These are phyloP conservation scores for Haematococcus sp. DNA, from an alignment of 139 green algal genomes.

Conservation along the genomic window DNA sequence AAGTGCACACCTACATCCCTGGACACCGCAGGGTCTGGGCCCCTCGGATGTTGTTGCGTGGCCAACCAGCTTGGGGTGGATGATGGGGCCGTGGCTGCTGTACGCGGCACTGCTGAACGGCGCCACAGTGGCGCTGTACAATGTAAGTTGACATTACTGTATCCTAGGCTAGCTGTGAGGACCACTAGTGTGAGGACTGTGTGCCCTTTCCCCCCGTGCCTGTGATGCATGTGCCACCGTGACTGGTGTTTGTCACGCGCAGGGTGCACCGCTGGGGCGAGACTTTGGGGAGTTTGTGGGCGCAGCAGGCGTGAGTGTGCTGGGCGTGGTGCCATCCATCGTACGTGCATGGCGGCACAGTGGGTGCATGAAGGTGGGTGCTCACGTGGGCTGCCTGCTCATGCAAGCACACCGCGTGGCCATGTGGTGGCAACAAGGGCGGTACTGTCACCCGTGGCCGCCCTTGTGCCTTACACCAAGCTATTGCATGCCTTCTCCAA, in stretches of 20 bases:
- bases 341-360: slow-evolving; percentile 68
- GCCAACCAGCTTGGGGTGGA: slow-evolving; percentile 94
- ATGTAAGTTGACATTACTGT: slow-evolving; percentile 47
- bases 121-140: slow-evolving; percentile 79
- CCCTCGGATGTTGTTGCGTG: slow-evolving; percentile 71
- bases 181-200: too few species aligned
- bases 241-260: too few species aligned
- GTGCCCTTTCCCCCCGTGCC: too few species aligned
- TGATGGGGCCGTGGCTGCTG: slow-evolving; percentile 95
- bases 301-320: slow-evolving; percentile 66
- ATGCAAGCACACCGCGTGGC: too few species aligned
- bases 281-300: slow-evolving; percentile 79
- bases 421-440: too few species aligned
- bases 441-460: too few species aligned
- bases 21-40: slow-evolving; percentile 28
- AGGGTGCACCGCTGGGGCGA: slow-evolving; percentile 64
- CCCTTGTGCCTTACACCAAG: too few species aligned
- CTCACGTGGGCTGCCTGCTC: background rate
- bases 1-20: background rate
- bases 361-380: slow-evolving; percentile 49
- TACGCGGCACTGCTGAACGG: slow-evolving; percentile 85
- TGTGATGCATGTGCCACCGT: too few species aligned
- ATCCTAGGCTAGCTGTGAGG: too few species aligned
- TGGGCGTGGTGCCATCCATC: slow-evolving; percentile 89
- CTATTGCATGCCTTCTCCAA: too few species aligned